These are phyloP conservation scores for Physaria fendleri DNA, from an alignment of 345 rosid species.

Conservation along the genomic window DNA sequence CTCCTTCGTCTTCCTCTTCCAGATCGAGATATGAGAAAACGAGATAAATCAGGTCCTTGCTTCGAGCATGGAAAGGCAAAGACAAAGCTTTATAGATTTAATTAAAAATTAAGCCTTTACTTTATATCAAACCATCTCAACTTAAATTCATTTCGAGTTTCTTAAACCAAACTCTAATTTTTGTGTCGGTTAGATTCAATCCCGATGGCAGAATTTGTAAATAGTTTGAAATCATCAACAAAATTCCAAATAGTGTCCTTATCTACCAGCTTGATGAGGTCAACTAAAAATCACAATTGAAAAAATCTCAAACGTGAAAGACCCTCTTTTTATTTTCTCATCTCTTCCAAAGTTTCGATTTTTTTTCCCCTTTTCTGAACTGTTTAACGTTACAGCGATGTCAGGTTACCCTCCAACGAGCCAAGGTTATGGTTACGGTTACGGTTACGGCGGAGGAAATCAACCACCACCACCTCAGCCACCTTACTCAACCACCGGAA, in stretches of 20 bases:
- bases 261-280: not conserved
- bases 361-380: not conserved
- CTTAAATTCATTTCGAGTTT: not conserved
- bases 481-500: slow-evolving; percentile 29
- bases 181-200: slow-evolving; percentile 13
- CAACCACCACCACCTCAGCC: slow-evolving; percentile 29
- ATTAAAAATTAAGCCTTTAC: not conserved
- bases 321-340: not conserved
- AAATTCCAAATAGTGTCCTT: slow-evolving; percentile 1
- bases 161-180: not conserved
- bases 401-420: slow-evolving; percentile 37
- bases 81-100: not conserved
- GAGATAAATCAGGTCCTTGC: slow-evolving; percentile 29
- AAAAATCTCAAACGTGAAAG: not conserved
- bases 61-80: slow-evolving; percentile 20
- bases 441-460: slow-evolving; percentile 37
- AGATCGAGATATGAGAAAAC: slow-evolving; percentile 25
- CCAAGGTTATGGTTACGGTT: slow-evolving; percentile 64
- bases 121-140: not conserved
- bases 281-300: slow-evolving; percentile 3
- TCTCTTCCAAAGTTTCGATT: not conserved
- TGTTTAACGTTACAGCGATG: slow-evolving; percentile 9
- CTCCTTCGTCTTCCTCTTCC: slow-evolving; percentile 8
- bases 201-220: slow-evolving; percentile 15
- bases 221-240: not conserved